Percentiles rank a stretch among this genome's conserved stretches.
phyloP scores from a whole-genome alignment of 176 grass and related monocot species.

The Cenchrus americanus region DNA sequence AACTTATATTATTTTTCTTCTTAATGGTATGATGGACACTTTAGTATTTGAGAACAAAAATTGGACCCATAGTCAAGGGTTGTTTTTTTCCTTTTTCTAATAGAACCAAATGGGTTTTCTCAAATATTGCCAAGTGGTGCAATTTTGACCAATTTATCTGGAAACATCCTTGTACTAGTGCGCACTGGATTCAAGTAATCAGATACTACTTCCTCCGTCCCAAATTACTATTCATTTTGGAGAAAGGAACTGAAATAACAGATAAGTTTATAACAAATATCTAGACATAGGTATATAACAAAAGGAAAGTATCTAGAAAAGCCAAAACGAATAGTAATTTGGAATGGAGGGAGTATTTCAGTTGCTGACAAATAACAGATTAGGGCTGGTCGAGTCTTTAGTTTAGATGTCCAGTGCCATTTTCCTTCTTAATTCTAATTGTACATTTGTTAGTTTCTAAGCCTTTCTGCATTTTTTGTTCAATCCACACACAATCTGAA shows the following conservation, averaged over 20 bases:
- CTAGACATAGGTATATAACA: too few relatives aligned
- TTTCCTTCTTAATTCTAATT: constrained; percentile 1
- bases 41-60: background rate
- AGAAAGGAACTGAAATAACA: too few relatives aligned
- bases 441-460: background rate
- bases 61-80: background rate
- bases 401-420: constrained; percentile 25
- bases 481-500: background rate
- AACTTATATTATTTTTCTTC: background rate
- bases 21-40: background rate
- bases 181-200: background rate
- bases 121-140: constrained; percentile 26
- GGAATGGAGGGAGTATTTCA: background rate
- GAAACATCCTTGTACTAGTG: constrained; percentile 6
- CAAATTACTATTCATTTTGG: too few relatives aligned
- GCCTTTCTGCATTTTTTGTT: constrained; percentile 7
- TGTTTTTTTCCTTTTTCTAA: background rate
- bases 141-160: constrained; percentile 12
- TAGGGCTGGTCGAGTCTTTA: background rate
- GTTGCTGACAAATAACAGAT: constrained; percentile 1
- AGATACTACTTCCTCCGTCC: background rate
- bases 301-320: too few relatives aligned
- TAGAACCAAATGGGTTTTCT: background rate
- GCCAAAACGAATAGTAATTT: too few relatives aligned
- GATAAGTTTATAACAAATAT: too few relatives aligned